These are phyloP conservation scores for Knoxdaviesia capensis DNA, from an alignment of 2,329 filamentous ascomycete genomes.

Conservation along the genomic window DNA sequence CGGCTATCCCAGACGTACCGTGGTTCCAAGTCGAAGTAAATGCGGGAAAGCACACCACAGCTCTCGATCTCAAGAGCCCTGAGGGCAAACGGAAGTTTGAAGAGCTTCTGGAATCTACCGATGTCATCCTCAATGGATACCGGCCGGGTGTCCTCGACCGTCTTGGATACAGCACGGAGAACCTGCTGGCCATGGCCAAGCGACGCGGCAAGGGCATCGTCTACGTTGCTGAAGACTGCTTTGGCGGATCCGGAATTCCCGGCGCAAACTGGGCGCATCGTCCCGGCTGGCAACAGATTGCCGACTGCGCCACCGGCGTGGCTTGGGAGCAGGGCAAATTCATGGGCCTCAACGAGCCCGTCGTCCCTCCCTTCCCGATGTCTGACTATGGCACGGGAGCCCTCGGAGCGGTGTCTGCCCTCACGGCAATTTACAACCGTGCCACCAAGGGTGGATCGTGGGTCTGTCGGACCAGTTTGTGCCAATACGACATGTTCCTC, in stretches of 20 bases:
- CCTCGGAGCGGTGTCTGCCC: slow-evolving; percentile 46
- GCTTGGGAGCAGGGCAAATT: slow-evolving; percentile 42
- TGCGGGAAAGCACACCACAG: slow-evolving; percentile 46
- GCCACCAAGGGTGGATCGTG: slow-evolving; percentile 45
- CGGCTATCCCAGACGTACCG: slow-evolving; percentile 46
- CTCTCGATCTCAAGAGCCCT: slow-evolving; percentile 38
- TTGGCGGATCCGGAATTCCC: slow-evolving; percentile 21
- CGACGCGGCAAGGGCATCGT: slow-evolving; percentile 40
- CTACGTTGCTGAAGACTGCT: slow-evolving; percentile 53
- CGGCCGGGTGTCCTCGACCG: slow-evolving; percentile 38
- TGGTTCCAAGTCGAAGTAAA: slow-evolving; percentile 58
- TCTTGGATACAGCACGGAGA: slow-evolving; percentile 2
- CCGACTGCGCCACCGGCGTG: slow-evolving; percentile 35
- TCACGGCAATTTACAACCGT: slow-evolving; percentile 42
- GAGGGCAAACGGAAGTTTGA: slow-evolving; percentile 36
- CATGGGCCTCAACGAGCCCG: slow-evolving; percentile 40
- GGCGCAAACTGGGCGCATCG: slow-evolving; percentile 38
- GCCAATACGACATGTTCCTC: slow-evolving; percentile 49
- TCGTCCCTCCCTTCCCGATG: slow-evolving; percentile 45
- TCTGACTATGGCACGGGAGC: slow-evolving; percentile 49
- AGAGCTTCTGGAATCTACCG: slow-evolving; percentile 35
- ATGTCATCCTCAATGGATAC: slow-evolving; percentile 49
- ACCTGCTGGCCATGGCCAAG: slow-evolving; percentile 20
- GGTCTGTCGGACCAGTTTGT: slow-evolving; percentile 40
- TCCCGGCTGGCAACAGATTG: slow-evolving; percentile 54